Evolutionary conservation across 2,329 filamentous ascomycete genomes (phyloP), one percentile per base, ranked within the genome.

Genomic region (Sclerotinia nivalis): DNA sequence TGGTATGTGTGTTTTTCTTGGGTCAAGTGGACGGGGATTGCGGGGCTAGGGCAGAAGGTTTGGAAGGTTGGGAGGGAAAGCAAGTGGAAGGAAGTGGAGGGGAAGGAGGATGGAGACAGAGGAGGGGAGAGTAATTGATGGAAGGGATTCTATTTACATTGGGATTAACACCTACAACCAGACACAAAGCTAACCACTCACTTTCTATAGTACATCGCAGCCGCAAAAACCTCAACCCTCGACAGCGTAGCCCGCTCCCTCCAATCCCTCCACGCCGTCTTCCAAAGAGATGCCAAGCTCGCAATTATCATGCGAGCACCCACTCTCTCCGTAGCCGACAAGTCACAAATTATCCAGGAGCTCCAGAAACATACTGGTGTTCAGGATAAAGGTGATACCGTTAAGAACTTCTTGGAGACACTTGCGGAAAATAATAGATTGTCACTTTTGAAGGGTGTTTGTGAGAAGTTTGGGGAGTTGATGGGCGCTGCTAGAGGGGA

Each of bases 401-500:
- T 98, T 82, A 93, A 96, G 89, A 96, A 97, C 88, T 94, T 99
- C 86, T 88, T 99, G 77, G 80, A 85, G 70, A 92, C 95, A 70
- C 88, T 99, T 71, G 95, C 96, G 75, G 93, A 96, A 85, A 97
- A 99, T 89, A 99, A 99, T 89, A 89, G 96, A 76, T 86, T 99
- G 76, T 89, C 90, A 74, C 85, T 96, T 73, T 87, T 99, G 73
- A 86, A 90, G 82, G 89, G 90, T 77, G 91, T 98, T 74, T 90
- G 89, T 80, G 88, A 91, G 80, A 97, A 98, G 88, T 99, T 97
- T 79, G 86, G 80, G 75, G 86, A 90, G 80, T 84, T 99, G 79
- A 97, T 98, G 86, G 89, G 93, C 78, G 96, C 96, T 75, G 86
- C 93, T 76, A 90, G 89, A 76, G 96, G 96, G 74, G 96, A 99